These are phyloP conservation scores for Bombardia bombarda DNA, from an alignment of 495 filamentous ascomycete genomes.

Conservation along the genomic window DNA sequence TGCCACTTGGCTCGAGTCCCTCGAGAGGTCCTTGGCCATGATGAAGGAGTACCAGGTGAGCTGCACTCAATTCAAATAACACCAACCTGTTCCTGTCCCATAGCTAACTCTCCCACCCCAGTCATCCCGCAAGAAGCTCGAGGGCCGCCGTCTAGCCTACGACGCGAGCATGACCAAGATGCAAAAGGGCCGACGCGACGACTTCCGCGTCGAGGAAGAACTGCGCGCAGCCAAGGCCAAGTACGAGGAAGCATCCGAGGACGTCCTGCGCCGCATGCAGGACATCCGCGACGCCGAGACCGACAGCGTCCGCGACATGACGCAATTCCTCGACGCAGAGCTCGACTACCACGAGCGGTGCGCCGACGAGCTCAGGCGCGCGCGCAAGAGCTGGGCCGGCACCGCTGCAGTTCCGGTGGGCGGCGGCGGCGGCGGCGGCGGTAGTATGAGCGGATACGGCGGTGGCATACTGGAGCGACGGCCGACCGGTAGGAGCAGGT, in stretches of 20 bases:
- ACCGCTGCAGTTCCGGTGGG: not conserved
- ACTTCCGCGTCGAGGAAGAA: constrained; percentile 91
- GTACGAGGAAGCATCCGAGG: constrained; percentile 92
- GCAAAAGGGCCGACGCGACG: constrained; percentile 88
- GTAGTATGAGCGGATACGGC: constrained; percentile 10
- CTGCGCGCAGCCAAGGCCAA: constrained; percentile 86
- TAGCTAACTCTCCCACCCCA: constrained; percentile 24
- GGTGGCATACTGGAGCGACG: constrained; percentile 17
- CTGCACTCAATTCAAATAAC: not conserved
- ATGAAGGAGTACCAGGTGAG: constrained; percentile 93
- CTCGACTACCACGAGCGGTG: constrained; percentile 86
- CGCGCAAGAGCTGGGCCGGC: constrained; percentile 39
- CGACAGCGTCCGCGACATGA: constrained; percentile 76
- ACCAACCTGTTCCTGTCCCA: too few relatives aligned
- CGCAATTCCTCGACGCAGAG: constrained; percentile 80
- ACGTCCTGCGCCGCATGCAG: constrained; percentile 88
- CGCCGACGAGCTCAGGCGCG: constrained; percentile 56
- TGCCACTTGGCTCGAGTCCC: constrained; percentile 80
- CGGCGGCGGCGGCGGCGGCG: constrained; percentile 9
- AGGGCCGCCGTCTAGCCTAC: constrained; percentile 81
- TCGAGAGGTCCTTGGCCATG: constrained; percentile 83
- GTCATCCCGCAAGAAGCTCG: constrained; percentile 89
- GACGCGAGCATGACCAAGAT: constrained; percentile 87
- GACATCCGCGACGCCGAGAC: constrained; percentile 90
- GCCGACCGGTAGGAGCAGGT: constrained; percentile 32